These are phyloP conservation scores for Chalaropsis thielavioides DNA, from an alignment of 2,329 filamentous ascomycete genomes.

Conservation along the genomic window DNA sequence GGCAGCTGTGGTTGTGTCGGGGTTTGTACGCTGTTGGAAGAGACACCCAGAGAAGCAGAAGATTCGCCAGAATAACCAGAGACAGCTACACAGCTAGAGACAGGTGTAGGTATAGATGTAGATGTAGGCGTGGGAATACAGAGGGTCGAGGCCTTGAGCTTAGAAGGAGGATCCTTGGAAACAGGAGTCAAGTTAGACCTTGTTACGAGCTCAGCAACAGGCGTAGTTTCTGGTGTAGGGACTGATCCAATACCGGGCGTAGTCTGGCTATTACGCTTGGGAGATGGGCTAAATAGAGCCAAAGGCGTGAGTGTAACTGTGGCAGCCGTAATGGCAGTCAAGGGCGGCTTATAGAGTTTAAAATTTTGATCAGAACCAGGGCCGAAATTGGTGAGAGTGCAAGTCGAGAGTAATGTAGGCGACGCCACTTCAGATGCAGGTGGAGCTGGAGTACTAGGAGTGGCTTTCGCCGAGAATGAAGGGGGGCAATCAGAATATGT, in stretches of 20 bases:
- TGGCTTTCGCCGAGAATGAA: neutral
- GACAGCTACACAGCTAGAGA: neutral
- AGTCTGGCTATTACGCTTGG: neutral
- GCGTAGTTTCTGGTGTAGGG: neutral
- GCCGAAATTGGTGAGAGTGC: neutral
- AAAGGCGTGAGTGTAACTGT: neutral
- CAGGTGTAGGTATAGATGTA: neutral
- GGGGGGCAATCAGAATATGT: neutral
- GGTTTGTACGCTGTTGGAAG: slow-evolving; percentile 3
- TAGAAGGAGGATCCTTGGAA: neutral
- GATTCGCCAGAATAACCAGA: neutral
- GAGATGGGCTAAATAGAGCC: neutral
- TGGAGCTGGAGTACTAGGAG: neutral
- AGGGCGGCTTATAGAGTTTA: neutral
- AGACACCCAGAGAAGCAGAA: slow-evolving; percentile 10
- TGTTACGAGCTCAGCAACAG: no score
- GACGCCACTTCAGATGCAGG: neutral
- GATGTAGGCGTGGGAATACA: neutral
- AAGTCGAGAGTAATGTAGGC: neutral
- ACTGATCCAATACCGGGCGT: neutral
- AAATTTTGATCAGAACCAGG: neutral
- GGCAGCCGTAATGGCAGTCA: neutral
- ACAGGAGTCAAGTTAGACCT: neutral
- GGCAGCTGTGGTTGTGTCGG: neutral
- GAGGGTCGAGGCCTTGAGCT: neutral